These are phyloP conservation scores for Coprinellus aureogranulatus DNA, from an alignment of 768 basidiomycete genomes.

Conservation along the genomic window DNA sequence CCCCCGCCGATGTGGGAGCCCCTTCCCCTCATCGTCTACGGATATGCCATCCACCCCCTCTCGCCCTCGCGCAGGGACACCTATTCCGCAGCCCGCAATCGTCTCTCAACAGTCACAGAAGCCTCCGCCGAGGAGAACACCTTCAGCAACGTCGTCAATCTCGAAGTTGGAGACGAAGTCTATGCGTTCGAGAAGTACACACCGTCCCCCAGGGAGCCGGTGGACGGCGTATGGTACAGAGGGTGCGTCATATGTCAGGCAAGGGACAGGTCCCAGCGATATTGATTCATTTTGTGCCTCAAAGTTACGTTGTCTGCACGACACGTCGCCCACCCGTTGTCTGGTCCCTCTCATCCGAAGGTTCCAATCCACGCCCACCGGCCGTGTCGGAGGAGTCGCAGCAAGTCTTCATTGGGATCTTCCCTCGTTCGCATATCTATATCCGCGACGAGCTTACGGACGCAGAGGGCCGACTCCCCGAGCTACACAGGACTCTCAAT, in stretches of 20 bases:
- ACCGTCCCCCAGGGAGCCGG: conserved; percentile 62
- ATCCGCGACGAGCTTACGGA: conserved; percentile 84
- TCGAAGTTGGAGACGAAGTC: conserved; percentile 95
- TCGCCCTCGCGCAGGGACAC: conserved; percentile 74
- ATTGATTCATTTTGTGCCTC: background rate
- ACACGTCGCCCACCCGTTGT: conserved; percentile 70
- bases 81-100: conserved; percentile 53
- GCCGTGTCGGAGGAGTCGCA: conserved; percentile 72
- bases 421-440: conserved; percentile 86
- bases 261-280: background rate
- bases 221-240: conserved; percentile 86
- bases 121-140: conserved; percentile 58
- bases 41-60: conserved; percentile 85
- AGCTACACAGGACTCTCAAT: conserved; percentile 61
- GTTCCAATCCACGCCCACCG: conserved; percentile 41
- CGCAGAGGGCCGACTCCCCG: conserved; percentile 81
- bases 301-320: conserved; percentile 86
- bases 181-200: conserved; percentile 95
- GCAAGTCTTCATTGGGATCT: conserved; percentile 92
- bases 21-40: conserved; percentile 74
- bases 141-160: conserved; percentile 73
- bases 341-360: conserved; percentile 54
- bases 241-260: conserved; percentile 60
- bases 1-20: conserved; percentile 46
- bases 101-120: conserved; percentile 62